Evolutionary conservation across 148 eudicot genomes (phyloP).

Genomic region (Spergularia marina): DNA sequence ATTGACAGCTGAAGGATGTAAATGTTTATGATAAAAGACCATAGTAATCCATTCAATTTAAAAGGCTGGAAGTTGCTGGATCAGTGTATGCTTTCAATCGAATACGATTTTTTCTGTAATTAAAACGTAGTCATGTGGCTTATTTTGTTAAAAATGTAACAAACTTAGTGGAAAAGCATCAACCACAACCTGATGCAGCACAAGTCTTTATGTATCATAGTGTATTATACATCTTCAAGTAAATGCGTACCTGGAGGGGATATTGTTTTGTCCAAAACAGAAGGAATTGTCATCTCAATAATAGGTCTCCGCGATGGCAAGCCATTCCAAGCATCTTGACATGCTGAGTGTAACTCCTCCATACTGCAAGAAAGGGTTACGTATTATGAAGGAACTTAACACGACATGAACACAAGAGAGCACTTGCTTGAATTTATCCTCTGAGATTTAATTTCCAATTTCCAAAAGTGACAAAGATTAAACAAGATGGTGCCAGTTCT

Average conservation of each 20-base stretch:
- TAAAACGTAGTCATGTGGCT: neutral
- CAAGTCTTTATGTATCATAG: neutral
- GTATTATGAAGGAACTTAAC: slow-evolving; percentile 2
- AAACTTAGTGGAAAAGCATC: neutral
- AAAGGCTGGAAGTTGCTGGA: neutral
- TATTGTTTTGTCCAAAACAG: slow-evolving; percentile 75
- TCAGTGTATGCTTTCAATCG: neutral
- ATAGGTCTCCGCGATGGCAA: slow-evolving; percentile 80
- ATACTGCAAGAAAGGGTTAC: slow-evolving; percentile 43
- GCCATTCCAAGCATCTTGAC: slow-evolving; percentile 69
- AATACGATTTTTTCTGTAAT: neutral
- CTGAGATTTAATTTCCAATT: neutral
- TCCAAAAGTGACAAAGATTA: neutral
- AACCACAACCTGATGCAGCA: neutral
- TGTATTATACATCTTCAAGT: neutral
- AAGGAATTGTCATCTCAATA: slow-evolving; percentile 95
- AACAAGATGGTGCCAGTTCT: neutral
- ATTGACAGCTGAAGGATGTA: neutral
- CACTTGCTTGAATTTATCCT: neutral
- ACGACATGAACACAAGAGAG: neutral
- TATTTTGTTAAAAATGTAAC: neutral
- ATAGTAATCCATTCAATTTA: neutral
- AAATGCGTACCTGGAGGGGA: slow-evolving; percentile 65
- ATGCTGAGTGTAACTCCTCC: slow-evolving; percentile 80
- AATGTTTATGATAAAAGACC: neutral